Evolutionary conservation across 257 asterid species (phyloP).

Genomic region (Verbena officinalis): DNA sequence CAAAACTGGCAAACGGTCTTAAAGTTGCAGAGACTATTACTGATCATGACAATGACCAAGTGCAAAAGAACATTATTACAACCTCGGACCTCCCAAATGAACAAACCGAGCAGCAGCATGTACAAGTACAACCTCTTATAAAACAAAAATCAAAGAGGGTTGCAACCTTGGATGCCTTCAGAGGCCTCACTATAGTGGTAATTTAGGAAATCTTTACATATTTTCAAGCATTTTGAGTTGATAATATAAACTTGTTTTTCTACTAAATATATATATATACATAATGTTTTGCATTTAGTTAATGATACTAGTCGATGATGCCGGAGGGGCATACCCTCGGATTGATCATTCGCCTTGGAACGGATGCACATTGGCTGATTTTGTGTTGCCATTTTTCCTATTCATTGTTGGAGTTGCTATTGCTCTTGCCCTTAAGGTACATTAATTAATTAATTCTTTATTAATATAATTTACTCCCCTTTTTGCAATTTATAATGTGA

Average conservation of each 20-base stretch:
- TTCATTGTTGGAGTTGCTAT: constrained; percentile 92
- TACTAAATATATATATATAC: no score
- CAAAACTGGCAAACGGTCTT: constrained; percentile 15
- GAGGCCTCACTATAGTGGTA: constrained; percentile 90
- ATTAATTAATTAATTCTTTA: background rate
- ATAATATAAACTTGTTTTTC: no score
- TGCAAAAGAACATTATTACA: background rate
- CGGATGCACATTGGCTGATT: constrained; percentile 91
- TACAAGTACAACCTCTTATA: constrained; percentile 22
- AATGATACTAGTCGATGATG: constrained; percentile 91
- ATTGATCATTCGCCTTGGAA: constrained; percentile 96
- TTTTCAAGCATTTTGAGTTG: no score
- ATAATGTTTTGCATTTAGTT: constrained; percentile 38
- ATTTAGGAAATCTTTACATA: no score
- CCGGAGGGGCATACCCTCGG: constrained; percentile 65
- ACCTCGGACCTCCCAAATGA: constrained; percentile 16
- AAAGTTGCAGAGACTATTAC: constrained; percentile 17
- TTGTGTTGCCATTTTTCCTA: constrained; percentile 86
- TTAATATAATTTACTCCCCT: background rate
- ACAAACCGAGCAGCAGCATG: no score
- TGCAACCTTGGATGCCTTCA: constrained; percentile 80
- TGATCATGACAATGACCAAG: constrained; percentile 19
- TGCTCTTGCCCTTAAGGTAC: constrained; percentile 84
- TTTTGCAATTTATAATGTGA: background rate
- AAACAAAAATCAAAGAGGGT: constrained; percentile 61